These are phyloP conservation scores for Verticillium nubilum DNA, from an alignment of 2,329 filamentous ascomycete species.

Conservation along the genomic window DNA sequence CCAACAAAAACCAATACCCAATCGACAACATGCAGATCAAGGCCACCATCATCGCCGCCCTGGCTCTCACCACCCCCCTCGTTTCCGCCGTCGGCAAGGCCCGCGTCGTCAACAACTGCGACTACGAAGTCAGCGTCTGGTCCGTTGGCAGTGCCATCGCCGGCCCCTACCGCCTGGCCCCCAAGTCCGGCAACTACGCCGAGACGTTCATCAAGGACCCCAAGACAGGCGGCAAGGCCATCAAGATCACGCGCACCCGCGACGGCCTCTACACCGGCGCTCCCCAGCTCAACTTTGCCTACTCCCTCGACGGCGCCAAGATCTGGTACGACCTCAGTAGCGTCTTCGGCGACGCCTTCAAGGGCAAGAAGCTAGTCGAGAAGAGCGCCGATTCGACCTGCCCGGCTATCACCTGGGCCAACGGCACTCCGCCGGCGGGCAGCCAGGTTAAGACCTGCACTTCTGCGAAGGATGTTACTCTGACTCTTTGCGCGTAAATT, in stretches of 20 bases:
- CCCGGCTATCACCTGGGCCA: conserved; percentile 27
- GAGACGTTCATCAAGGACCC: conserved; percentile 29
- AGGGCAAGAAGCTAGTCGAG: conserved; percentile 24
- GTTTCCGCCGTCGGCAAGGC: conserved; percentile 25
- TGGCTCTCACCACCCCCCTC: conserved; percentile 15
- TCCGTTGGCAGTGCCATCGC: conserved; percentile 27
- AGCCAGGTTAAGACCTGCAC: conserved; percentile 32
- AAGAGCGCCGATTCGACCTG: conserved; percentile 23
- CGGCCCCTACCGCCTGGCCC: conserved; percentile 17
- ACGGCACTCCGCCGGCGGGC: conserved; percentile 26
- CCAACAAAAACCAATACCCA: not conserved
- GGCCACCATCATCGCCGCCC: conserved; percentile 14
- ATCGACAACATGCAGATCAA: not conserved
- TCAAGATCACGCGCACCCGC: conserved; percentile 28
- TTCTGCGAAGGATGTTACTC: conserved; percentile 22
- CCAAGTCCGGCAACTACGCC: conserved; percentile 20
- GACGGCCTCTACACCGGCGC: conserved; percentile 32
- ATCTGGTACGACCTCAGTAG: conserved; percentile 35
- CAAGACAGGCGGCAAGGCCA: conserved; percentile 28
- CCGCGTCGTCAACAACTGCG: conserved; percentile 30
- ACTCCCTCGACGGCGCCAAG: conserved; percentile 25
- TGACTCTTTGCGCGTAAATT: conserved; percentile 27
- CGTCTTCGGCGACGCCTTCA: conserved; percentile 33
- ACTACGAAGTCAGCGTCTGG: conserved; percentile 27
- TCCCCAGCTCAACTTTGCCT: conserved; percentile 34